Percentiles rank a stretch among this genome's conserved stretches.
Conservation (phyloP, 768 basidiomycete genomes). For the Serendipita vermifera region DNA sequence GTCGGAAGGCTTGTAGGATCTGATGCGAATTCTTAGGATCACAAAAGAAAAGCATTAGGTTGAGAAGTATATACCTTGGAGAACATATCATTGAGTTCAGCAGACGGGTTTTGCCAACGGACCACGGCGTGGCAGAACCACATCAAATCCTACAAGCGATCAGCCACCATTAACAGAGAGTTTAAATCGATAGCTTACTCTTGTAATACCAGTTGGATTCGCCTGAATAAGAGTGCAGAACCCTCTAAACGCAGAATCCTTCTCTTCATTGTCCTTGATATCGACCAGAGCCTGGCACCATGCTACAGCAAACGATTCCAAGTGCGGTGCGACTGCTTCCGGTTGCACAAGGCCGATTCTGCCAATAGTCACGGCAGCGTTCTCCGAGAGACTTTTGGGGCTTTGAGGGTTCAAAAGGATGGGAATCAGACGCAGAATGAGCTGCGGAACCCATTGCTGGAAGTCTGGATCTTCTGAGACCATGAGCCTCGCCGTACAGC, state of each 20-base stretch:
- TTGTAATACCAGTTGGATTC: conserved; percentile 87
- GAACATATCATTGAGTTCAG: conserved; percentile 91
- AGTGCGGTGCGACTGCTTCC: conserved; percentile 69
- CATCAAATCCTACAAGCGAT: conserved; percentile 54
- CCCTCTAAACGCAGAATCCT: conserved; percentile 96
- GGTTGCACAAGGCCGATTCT: conserved; percentile 93
- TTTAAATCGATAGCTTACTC: conserved; percentile 39
- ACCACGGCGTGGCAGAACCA: conserved; percentile 99
- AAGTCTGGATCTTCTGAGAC: conserved; percentile 65
- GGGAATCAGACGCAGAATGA: conserved; percentile 81
- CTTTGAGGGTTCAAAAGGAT: conserved; percentile 88
- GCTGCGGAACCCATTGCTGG: conserved; percentile 77
- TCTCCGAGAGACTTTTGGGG: conserved; percentile 89
- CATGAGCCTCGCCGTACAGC: neutral
- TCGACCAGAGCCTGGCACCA: conserved; percentile 98
- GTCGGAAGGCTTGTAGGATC: conserved; percentile 70
- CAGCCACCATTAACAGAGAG: conserved; percentile 16
- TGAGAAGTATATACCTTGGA: conserved; percentile 32
- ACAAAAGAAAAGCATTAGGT: neutral
- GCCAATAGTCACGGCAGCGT: conserved; percentile 96
- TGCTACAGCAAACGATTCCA: conserved; percentile 80
- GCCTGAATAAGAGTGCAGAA: conserved; percentile 90
- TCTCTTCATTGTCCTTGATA: conserved; percentile 98
- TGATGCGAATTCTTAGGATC: conserved; percentile 21
- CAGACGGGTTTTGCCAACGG: conserved; percentile 85